Evolutionary conservation across 1,284 basidiomycete genomes (phyloP).

Genomic region (Ceratobasidium sp.): DNA sequence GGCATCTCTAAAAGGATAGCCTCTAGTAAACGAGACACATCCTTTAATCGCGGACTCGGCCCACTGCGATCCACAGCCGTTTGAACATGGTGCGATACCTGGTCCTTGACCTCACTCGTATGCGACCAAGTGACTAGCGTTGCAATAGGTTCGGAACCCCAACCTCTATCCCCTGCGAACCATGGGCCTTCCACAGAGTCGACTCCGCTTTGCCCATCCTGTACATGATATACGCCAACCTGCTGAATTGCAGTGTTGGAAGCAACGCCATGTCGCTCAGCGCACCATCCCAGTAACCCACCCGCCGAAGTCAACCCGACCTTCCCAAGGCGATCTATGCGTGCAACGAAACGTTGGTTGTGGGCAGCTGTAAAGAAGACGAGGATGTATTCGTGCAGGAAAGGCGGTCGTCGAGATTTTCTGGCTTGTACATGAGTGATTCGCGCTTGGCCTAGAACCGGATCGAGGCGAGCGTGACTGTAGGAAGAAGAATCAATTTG

Average conservation of each 20-base stretch:
- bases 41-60: not conserved
- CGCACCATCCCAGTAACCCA: constrained; percentile 1
- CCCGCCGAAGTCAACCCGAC: constrained; percentile 2
- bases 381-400: constrained; percentile 36
- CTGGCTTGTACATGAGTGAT: constrained; percentile 34
- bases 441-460: constrained; percentile 1
- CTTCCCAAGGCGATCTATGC: constrained; percentile 37
- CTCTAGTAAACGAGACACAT: constrained; percentile 24
- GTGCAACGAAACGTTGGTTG: constrained; percentile 20
- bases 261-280: not conserved
- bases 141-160: constrained; percentile 25
- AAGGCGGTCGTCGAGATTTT: constrained; percentile 26
- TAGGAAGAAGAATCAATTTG: too few relatives aligned
- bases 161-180: constrained; percentile 4
- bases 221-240: constrained; percentile 15
- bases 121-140: constrained; percentile 20
- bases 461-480: constrained; percentile 16
- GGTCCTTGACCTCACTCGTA: not conserved
- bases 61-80: not conserved
- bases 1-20: constrained; percentile 34
- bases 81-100: not conserved
- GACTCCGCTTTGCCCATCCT: constrained; percentile 18
- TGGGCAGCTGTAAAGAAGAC: constrained; percentile 23
- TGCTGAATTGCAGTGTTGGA: constrained; percentile 31
- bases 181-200: constrained; percentile 18